These are phyloP conservation scores for Phytophthora palmivora DNA, from an alignment of 352 stramenopile genomes.

Conservation along the genomic window DNA sequence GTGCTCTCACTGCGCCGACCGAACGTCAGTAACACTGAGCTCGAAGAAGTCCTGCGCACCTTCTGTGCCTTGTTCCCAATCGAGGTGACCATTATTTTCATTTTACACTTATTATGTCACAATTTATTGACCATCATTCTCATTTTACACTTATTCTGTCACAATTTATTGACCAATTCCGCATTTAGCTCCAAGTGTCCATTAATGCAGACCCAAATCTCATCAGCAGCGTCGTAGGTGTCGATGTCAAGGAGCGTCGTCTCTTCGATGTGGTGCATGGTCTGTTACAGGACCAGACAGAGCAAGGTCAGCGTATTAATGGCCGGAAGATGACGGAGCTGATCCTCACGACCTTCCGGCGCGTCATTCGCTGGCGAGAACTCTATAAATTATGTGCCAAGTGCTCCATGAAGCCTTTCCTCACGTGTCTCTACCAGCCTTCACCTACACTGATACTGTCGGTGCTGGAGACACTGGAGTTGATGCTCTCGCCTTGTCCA, in stretches of 20 bases:
- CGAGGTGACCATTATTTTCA: constrained; percentile 38
- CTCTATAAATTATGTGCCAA: constrained; percentile 84
- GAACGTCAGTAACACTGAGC: constrained; percentile 45
- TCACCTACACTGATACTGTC: constrained; percentile 61
- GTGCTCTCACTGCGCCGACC: constrained; percentile 70
- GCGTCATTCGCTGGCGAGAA: constrained; percentile 80
- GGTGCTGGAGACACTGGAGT: constrained; percentile 68
- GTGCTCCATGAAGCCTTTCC: constrained; percentile 85
- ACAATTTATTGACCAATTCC: too few species aligned
- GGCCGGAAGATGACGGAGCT: constrained; percentile 74
- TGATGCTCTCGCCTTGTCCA: constrained; percentile 66
- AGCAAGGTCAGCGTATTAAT: constrained; percentile 57
- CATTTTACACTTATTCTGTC: too few species aligned
- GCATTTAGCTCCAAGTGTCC: constrained; percentile 23
- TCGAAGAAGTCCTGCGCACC: constrained; percentile 67
- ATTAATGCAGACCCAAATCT: constrained; percentile 37
- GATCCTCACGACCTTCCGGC: constrained; percentile 72
- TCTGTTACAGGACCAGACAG: constrained; percentile 72
- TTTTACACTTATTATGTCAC: too few species aligned
- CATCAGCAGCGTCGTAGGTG: constrained; percentile 30
- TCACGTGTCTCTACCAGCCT: constrained; percentile 65
- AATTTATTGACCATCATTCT: too few species aligned
- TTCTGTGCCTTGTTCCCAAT: constrained; percentile 83
- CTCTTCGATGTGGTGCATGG: constrained; percentile 79
- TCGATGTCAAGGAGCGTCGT: constrained; percentile 81